Conservation (phyloP, 2,329 filamentous ascomycete species). For the Mariannaea sp. region DNA sequence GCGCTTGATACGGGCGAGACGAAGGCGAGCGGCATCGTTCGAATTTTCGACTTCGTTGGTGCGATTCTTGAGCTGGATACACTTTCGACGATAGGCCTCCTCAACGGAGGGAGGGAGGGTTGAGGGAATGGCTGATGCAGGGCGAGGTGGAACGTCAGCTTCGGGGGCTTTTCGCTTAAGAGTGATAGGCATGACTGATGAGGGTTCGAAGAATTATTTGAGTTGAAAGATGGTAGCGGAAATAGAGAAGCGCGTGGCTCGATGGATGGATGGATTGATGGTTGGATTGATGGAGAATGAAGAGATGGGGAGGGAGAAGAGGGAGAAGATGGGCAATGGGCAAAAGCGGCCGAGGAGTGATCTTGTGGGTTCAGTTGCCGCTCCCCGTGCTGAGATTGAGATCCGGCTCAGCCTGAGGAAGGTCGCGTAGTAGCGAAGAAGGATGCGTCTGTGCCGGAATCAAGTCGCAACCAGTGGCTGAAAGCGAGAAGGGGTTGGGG, state of each 20-base stretch:
- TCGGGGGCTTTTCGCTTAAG: constrained; percentile 45
- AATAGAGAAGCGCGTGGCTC: background rate
- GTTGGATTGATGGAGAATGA: too few species aligned
- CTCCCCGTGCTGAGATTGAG: constrained; percentile 4
- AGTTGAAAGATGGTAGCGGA: constrained; percentile 10
- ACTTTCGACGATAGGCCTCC: constrained; percentile 94
- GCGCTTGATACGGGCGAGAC: constrained; percentile 78
- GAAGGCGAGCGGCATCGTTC: constrained; percentile 81
- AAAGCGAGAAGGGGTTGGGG: background rate
- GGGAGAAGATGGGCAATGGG: constrained; percentile 2
- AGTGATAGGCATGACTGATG: constrained; percentile 39
- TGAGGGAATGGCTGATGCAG: constrained; percentile 57
- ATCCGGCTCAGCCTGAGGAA: constrained; percentile 2
- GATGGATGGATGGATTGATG: constrained; percentile 9
- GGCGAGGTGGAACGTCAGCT: constrained; percentile 42
- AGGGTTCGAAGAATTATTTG: background rate
- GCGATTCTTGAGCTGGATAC: constrained; percentile 89
- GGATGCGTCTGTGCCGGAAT: background rate
- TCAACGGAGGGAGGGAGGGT: constrained; percentile 86
- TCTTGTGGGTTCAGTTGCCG: constrained; percentile 6
- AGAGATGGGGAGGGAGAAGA: constrained; percentile 2
- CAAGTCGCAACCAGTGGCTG: background rate
- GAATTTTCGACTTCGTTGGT: constrained; percentile 90
- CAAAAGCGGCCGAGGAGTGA: constrained; percentile 7
- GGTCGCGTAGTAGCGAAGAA: background rate